Base-by-base conservation (phyloP, 2,329 filamentous ascomycete genomes). In the Tolypocladium album region DNA sequence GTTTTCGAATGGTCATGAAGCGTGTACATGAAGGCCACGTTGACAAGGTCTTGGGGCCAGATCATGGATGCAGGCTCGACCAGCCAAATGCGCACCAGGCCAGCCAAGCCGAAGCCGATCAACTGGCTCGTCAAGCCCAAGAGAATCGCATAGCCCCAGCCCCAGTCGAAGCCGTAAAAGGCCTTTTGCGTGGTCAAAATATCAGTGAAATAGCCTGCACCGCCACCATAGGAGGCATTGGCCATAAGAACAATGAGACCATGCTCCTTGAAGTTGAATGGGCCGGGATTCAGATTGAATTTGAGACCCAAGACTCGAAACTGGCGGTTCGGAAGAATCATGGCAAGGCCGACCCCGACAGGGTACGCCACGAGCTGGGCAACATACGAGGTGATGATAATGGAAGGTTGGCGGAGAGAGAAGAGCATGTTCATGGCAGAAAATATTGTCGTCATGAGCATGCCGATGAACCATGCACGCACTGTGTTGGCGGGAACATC, bases 61-160 rank as follows among this genome's bases (percentile, higher is more conserved):
- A 86, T 79, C 82, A 86, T 86, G 39, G 82, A 78, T 1, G 83
- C 80, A 0, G 82, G 84, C 69, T 74, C 79, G n/a, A 83, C 78
- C 24, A 86, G 75, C 69, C 82, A 86, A 31, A 80, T 76, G 36
- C 82, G 76, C 39, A 78, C 76, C 52, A 86, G 69, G 0, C 83
- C 83, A 0, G 84, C 83, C 20, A 87, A 71, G 1, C 82, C 82
- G 63, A 85, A 85, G 5, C 85, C 85, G 56, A 85, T 81, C 64
- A 83, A 75, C 62, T 86, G 80, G 1, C 81, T 84, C 22, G 82
- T 82, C 61, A 86, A 77, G 13, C 77, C 78, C 60, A 86, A 75
- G 27, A 85, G 72, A 2, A 86, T 70, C 65, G 85, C 79, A 67
- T 83, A 86, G 4, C 78, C 77, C 72, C 81, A 84, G 38, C 82